Evolutionary conservation across 192 early-diverging fungal species (phyloP).

Genomic region (Umbelopsis ramanniana): DNA sequence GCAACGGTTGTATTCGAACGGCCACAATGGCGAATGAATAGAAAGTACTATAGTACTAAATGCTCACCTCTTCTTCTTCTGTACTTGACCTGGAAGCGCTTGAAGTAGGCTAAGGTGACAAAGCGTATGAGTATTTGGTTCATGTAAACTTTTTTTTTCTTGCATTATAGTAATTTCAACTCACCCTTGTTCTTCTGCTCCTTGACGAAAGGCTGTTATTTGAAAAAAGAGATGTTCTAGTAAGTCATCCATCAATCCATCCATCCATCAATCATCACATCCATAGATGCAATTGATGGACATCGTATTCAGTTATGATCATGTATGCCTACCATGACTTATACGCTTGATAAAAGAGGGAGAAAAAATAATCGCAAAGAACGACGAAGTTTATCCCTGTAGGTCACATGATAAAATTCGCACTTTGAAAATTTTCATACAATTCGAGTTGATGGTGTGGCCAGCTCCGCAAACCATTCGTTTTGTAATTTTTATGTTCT

Average conservation of each 20-base stretch:
- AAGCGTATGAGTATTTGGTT: neutral
- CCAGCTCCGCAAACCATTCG: too few relatives aligned
- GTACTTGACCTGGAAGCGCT: conserved; percentile 99
- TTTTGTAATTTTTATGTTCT: too few relatives aligned
- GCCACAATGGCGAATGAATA: neutral
- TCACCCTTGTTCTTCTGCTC: conserved; percentile 43
- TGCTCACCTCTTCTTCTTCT: conserved; percentile 92
- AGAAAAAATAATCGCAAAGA: conserved; percentile 18
- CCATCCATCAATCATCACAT: conserved; percentile 30
- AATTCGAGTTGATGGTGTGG: too few relatives aligned
- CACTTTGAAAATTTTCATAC: neutral
- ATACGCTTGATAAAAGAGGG: conserved; percentile 24
- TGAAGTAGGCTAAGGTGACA: conserved; percentile 82
- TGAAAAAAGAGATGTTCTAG: conserved; percentile 11
- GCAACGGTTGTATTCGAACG: neutral
- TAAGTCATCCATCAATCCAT: conserved; percentile 24
- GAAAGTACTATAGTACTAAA: neutral
- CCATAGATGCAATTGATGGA: conserved; percentile 13
- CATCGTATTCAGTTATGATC: neutral
- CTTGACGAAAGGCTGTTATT: conserved; percentile 43
- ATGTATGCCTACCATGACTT: conserved; percentile 15
- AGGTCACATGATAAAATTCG: neutral
- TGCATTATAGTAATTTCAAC: neutral
- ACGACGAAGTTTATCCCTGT: neutral
- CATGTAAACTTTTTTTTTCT: neutral